These are phyloP conservation scores for Monilinia laxa DNA, from an alignment of 2,329 filamentous ascomycete genomes.

Conservation along the genomic window DNA sequence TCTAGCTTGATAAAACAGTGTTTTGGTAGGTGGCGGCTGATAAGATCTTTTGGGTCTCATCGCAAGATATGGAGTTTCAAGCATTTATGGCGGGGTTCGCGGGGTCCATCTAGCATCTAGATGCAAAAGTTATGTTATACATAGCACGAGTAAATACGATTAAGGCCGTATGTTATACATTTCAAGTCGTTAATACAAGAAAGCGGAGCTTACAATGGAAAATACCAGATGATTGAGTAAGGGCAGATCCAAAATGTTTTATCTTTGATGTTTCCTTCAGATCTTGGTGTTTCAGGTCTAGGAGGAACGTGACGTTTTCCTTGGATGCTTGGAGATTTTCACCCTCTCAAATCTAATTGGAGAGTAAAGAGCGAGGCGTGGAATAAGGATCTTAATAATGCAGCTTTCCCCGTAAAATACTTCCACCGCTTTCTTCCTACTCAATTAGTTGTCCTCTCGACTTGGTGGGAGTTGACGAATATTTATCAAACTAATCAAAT, in stretches of 20 bases:
- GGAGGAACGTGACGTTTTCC: neutral
- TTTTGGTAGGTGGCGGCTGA: conserved; percentile 4
- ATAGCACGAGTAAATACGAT: neutral
- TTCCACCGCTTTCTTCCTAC: neutral
- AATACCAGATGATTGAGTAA: neutral
- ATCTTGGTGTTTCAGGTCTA: neutral
- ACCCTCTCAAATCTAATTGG: neutral
- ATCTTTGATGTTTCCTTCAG: neutral
- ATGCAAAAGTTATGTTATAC: neutral
- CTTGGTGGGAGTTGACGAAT: neutral
- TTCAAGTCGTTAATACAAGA: neutral
- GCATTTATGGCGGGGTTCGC: neutral
- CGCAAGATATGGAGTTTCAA: conserved; percentile 14
- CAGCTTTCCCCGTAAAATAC: neutral
- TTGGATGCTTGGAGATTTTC: neutral
- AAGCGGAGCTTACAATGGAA: neutral
- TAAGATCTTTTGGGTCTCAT: conserved; percentile 15
- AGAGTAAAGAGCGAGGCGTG: neutral
- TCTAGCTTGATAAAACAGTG: neutral
- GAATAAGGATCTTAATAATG: neutral
- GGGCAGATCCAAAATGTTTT: no score
- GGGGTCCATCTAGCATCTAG: neutral
- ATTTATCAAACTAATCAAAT: neutral
- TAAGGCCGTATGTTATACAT: neutral
- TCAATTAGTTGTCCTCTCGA: neutral